Evolutionary conservation across 2,329 filamentous ascomycete genomes (phyloP), one percentile per base, ranked within the genome.

Genomic region (Claviceps paspali): DNA sequence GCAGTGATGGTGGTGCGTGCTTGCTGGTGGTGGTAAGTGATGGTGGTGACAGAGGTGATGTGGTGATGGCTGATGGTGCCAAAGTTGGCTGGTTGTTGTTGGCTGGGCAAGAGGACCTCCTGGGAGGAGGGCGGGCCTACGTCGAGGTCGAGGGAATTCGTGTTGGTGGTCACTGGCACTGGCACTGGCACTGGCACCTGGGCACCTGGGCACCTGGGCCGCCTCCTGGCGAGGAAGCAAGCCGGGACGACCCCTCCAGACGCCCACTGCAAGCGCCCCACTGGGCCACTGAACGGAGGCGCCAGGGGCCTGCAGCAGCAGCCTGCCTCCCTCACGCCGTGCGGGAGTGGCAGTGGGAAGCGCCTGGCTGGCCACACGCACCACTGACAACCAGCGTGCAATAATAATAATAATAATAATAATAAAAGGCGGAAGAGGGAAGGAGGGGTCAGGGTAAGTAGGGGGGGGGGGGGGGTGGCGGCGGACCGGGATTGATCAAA

Each of bases 41-140:
- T 27, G 21, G 14, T 22, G 21, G 21, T 22, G 21, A 27, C 5
- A 14, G 28, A 17, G 11, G 28, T 29, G 28, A 17, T 29, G 29
- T 30, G 9, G 27, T 29, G 27, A 29, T 29, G 27, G 27, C 27
- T 30, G 29, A 19, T 24, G 15, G 19, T 15, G 19, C 11, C 18
- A 10, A 14, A 33, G 35, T 29, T 26, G 30, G 30, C 34, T 26
- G 37, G 33, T 31, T 30, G 29, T 35, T 27, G 35, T 40, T 38
- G 38, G 38, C 35, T 28, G 35, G 35, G 22, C 31, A 27, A 31
- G 32, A 22, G 27, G 10, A 30, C 29, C 19, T 17, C 9, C 17
- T 31, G 17, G 7, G 29, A 32, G 18, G 29, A 32, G 28, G 17
- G 15, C 18, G 33, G 22, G 23, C 18, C 19, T 22, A 23, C 11